Conservation (phyloP, 208 protist genomes). For the Trypanosoma conorhini region DNA sequence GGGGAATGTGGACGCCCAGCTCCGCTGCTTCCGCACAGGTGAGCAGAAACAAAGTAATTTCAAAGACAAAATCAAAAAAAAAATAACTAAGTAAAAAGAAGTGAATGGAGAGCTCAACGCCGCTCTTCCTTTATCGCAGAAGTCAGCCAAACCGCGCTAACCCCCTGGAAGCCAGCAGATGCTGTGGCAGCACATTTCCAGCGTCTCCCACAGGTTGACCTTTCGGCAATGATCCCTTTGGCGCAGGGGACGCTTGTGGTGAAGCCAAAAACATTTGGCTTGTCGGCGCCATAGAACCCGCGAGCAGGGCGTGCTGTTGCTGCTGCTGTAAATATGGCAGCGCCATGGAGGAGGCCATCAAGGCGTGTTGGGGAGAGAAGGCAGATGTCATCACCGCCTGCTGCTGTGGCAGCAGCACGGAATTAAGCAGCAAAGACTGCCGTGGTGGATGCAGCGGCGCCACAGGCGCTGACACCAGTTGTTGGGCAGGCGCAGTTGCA, state of each 20-base stretch:
- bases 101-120: background rate
- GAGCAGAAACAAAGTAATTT: constrained; percentile 1
- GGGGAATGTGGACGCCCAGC: background rate
- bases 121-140: background rate
- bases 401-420: background rate
- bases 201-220: background rate
- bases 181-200: constrained; percentile 8
- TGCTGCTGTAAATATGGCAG: background rate
- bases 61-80: background rate
- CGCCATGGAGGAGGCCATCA: background rate
- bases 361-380: background rate
- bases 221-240: background rate
- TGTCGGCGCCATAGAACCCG: background rate
- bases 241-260: background rate
- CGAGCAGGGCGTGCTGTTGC: background rate
- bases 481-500: background rate
- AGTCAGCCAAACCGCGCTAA: background rate
- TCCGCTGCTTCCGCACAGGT: background rate
- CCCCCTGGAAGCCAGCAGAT: background rate
- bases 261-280: background rate
- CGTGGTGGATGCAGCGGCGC: background rate
- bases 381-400: background rate
- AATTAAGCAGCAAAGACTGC: background rate
- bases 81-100: background rate
- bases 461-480: background rate